Conservation (phyloP, 2,329 filamentous ascomycete genomes). For the Fulvia fulva region DNA sequence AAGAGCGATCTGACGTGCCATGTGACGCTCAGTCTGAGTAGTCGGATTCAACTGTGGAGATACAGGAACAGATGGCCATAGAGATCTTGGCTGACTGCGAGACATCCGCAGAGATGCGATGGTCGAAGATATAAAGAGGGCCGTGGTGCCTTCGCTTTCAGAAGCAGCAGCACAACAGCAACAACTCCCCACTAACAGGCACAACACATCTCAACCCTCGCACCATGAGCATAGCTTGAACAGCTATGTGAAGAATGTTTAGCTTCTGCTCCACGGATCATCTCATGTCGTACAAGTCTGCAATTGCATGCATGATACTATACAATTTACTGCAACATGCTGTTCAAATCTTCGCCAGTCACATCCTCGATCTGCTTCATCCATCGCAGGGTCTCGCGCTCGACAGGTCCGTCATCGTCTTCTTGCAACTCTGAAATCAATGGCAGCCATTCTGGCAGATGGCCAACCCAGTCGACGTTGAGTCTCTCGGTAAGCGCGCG, state of each 20-base stretch:
- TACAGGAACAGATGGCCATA: too few relatives aligned
- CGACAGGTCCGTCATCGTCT: conserved; percentile 91
- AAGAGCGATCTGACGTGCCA: too few relatives aligned
- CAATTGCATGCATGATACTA: not conserved
- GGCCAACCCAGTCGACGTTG: conserved; percentile 88
- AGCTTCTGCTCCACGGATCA: not conserved
- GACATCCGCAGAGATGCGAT: too few relatives aligned
- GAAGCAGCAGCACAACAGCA: too few relatives aligned
- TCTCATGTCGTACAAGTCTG: not conserved
- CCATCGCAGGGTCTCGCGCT: conserved; percentile 85
- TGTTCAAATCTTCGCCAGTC: conserved; percentile 83
- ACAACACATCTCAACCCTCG: not conserved
- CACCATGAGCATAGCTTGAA: not conserved
- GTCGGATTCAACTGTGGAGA: too few relatives aligned
- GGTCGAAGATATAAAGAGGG: too few relatives aligned
- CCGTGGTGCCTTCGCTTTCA: too few relatives aligned
- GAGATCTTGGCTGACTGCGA: too few relatives aligned
- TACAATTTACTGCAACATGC: conserved; percentile 60
- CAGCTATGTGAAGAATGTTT: not conserved
- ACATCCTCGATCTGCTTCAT: conserved; percentile 85
- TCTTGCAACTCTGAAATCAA: conserved; percentile 94
- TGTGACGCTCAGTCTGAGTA: too few relatives aligned
- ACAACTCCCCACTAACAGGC: too few relatives aligned
- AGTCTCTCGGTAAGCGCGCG: conserved; percentile 65
- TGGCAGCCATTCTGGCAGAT: conserved; percentile 92